phyloP scores from a whole-genome alignment of 2,329 filamentous ascomycete genomes.

The Trichophyton schoenleinii region DNA sequence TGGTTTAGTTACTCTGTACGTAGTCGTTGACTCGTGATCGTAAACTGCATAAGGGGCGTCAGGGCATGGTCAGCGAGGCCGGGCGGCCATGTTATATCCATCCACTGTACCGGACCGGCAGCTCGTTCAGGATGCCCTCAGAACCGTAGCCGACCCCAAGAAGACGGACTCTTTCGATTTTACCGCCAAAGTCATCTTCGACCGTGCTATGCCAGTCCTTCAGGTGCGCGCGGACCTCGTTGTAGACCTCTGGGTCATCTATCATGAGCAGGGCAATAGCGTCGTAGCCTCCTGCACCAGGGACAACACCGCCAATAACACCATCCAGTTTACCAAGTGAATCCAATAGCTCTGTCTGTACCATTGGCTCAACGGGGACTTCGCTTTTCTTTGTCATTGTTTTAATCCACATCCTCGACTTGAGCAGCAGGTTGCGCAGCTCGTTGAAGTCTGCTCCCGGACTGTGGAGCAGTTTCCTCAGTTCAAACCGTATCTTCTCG shows the following conservation, averaged over 20 bases:
- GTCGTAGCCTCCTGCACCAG: conserved; percentile 88
- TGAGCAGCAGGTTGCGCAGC: conserved; percentile 41
- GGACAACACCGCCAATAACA: conserved; percentile 82
- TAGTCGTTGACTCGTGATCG: neutral
- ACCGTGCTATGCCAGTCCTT: conserved; percentile 48
- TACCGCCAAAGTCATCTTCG: conserved; percentile 34
- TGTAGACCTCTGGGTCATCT: conserved; percentile 55
- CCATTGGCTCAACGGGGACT: conserved; percentile 78
- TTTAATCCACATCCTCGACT: conserved; percentile 51
- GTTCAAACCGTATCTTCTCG: conserved; percentile 52
- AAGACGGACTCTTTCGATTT: conserved; percentile 34
- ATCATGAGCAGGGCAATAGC: conserved; percentile 69
- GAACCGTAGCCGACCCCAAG: conserved; percentile 36
- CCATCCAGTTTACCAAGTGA: conserved; percentile 58
- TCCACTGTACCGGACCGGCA: conserved; percentile 17
- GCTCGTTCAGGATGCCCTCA: conserved; percentile 33
- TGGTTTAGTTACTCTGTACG: neutral
- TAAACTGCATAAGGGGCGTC: neutral
- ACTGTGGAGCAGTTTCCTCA: conserved; percentile 43
- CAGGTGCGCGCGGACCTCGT: conserved; percentile 49
- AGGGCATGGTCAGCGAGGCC: neutral
- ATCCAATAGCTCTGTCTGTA: conserved; percentile 76
- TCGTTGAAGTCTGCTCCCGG: conserved; percentile 35
- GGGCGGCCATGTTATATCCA: conserved; percentile 6
- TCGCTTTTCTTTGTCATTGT: conserved; percentile 61